Conservation (phyloP, 2,329 filamentous ascomycete genomes). For the Botrytis hyacinthi region DNA sequence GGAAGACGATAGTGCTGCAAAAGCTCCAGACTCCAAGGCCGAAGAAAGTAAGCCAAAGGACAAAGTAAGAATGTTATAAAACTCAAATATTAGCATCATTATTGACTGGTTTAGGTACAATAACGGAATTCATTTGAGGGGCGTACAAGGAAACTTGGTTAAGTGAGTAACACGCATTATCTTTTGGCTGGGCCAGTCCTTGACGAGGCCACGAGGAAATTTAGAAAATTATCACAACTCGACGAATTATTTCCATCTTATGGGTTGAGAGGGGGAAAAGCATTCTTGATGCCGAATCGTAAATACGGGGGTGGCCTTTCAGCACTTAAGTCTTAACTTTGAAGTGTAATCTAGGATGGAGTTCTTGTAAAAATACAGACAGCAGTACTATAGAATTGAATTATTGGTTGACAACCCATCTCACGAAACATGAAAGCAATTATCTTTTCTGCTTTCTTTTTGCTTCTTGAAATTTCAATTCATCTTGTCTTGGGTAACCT, state of each 20-base stretch:
- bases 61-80: slow-evolving; percentile 25
- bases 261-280: background rate
- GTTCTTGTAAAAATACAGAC: slow-evolving; percentile 34
- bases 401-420: background rate
- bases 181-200: slow-evolving; percentile 10
- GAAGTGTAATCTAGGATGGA: slow-evolving; percentile 29
- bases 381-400: slow-evolving; percentile 16
- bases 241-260: slow-evolving; percentile 2
- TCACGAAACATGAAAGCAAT: background rate
- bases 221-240: slow-evolving; percentile 20
- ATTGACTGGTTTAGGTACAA: slow-evolving; percentile 16
- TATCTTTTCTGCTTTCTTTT: background rate
- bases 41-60: slow-evolving; percentile 21
- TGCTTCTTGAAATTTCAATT: background rate
- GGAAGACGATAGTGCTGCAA: slow-evolving; percentile 12
- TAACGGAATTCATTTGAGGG: slow-evolving; percentile 13
- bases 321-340: slow-evolving; percentile 22
- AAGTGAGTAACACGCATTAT: slow-evolving; percentile 7
- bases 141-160: slow-evolving; percentile 17
- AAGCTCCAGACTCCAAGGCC: slow-evolving; percentile 16
- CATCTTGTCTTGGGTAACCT: too few species aligned
- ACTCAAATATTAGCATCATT: too few species aligned
- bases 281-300: slow-evolving; percentile 26
- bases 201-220: background rate
- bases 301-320: slow-evolving; percentile 23